Conservation (phyloP, 352 stramenopile species). For the Phytophthora sojae region DNA sequence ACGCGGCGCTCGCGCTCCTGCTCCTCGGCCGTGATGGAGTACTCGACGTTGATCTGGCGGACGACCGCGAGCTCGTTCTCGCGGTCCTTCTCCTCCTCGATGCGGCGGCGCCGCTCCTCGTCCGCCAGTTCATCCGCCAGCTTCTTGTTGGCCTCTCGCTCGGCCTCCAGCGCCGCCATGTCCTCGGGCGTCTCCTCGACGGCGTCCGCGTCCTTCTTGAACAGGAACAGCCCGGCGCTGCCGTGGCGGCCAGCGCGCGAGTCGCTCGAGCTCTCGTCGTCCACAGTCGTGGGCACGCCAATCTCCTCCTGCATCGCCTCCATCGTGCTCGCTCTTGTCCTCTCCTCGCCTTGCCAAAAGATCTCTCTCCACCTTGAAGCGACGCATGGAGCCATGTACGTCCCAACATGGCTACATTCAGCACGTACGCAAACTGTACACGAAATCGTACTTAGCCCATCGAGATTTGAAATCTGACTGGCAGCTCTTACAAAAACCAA, state of each 20-base stretch:
- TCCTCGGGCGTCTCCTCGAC: slow-evolving; percentile 54
- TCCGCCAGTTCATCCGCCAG: slow-evolving; percentile 64
- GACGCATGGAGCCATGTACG: slow-evolving; percentile 21
- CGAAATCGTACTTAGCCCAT: slow-evolving; percentile 8
- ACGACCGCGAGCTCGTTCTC: slow-evolving; percentile 73
- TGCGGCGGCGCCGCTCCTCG: slow-evolving; percentile 60
- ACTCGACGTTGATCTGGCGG: slow-evolving; percentile 80
- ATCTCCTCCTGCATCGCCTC: slow-evolving; percentile 15
- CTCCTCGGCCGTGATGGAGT: slow-evolving; percentile 62
- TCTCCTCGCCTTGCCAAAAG: neutral
- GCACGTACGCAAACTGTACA: neutral
- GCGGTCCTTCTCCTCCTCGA: slow-evolving; percentile 57
- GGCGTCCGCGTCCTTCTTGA: slow-evolving; percentile 46
- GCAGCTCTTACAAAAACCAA: slow-evolving; percentile 10
- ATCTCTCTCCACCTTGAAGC: slow-evolving; percentile 25
- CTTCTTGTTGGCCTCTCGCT: slow-evolving; percentile 63
- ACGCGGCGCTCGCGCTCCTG: slow-evolving; percentile 73
- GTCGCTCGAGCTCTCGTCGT: slow-evolving; percentile 1
- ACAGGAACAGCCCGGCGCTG: slow-evolving; percentile 63
- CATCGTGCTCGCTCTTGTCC: slow-evolving; percentile 1
- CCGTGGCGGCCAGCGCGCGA: slow-evolving; percentile 39
- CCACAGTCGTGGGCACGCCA: neutral
- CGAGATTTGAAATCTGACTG: neutral
- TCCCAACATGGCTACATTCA: slow-evolving; percentile 13
- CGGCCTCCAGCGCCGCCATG: slow-evolving; percentile 38